Conservation (phyloP, 345 rosid genomes). For the Rhizophora mangle region DNA sequence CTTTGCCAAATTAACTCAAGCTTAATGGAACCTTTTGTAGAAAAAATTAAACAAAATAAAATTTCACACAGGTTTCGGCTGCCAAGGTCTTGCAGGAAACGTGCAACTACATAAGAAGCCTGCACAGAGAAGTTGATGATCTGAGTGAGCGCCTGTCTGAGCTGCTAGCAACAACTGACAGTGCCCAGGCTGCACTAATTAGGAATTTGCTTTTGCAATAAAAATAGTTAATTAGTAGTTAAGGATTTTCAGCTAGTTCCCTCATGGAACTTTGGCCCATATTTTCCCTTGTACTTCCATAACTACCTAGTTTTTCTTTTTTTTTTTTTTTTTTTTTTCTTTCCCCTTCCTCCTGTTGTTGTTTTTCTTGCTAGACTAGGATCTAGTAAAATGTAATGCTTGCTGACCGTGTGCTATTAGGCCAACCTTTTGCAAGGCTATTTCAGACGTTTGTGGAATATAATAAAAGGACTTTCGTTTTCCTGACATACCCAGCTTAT, state of each 20-base stretch:
- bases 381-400: conserved; percentile 10
- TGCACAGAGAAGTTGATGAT: conserved; percentile 77
- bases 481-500: conserved; percentile 7
- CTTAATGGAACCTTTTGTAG: neutral
- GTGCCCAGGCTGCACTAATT: conserved; percentile 73
- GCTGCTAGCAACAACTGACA: conserved; percentile 64
- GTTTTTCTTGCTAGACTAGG: neutral
- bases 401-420: conserved; percentile 12
- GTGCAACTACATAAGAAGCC: conserved; percentile 74
- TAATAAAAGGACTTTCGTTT: conserved; percentile 18
- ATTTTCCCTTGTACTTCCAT: conserved; percentile 3
- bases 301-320: neutral
- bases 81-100: conserved; percentile 72
- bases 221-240: neutral
- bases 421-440: conserved; percentile 16
- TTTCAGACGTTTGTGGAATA: conserved; percentile 16
- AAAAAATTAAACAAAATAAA: no score
- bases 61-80: conserved; percentile 52
- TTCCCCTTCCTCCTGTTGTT: neutral
- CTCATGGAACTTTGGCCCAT: neutral
- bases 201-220: conserved; percentile 63
- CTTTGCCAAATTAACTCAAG: neutral
- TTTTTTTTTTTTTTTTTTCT: neutral
- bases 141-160: conserved; percentile 75
- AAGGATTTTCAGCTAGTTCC: neutral